These are phyloP conservation scores for Chalara sp. DNA, from an alignment of 2,329 filamentous ascomycete species.

Conservation along the genomic window DNA sequence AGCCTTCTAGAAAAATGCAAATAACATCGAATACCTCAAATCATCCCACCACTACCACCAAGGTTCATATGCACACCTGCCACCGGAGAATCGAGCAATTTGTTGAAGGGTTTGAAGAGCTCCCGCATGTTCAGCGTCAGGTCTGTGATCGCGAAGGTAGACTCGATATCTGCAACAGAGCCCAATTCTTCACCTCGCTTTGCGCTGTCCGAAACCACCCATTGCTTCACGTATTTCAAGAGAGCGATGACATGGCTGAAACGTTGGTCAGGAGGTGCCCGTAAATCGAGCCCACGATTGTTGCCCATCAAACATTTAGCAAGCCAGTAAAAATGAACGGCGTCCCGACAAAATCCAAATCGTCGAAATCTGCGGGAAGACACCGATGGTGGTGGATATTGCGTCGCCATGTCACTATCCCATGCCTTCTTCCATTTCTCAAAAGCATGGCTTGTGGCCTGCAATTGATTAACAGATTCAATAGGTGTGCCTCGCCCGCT, in stretches of 20 bases:
- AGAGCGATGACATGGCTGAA: slow-evolving; percentile 54
- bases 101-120: slow-evolving; percentile 57
- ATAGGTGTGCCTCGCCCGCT: slow-evolving; percentile 42
- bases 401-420: slow-evolving; percentile 62
- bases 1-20: too few relatives aligned
- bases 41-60: too few relatives aligned
- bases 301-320: slow-evolving; percentile 59
- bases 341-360: slow-evolving; percentile 65
- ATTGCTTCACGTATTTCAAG: slow-evolving; percentile 52
- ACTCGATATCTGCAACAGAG: slow-evolving; percentile 61
- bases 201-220: slow-evolving; percentile 57
- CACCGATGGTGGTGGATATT: slow-evolving; percentile 54
- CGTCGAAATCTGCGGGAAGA: slow-evolving; percentile 40
- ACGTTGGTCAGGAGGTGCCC: slow-evolving; percentile 49
- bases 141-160: slow-evolving; percentile 56
- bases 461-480: slow-evolving; percentile 37
- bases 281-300: slow-evolving; percentile 44
- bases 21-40: too few relatives aligned
- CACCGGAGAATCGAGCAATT: slow-evolving; percentile 31
- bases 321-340: slow-evolving; percentile 67
- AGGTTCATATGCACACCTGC: slow-evolving; percentile 20
- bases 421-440: slow-evolving; percentile 68
- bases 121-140: slow-evolving; percentile 66
- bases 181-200: slow-evolving; percentile 61
- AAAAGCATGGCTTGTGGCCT: slow-evolving; percentile 46